phyloP scores from a whole-genome alignment of 2,329 filamentous ascomycete species.

The Colletotrichum sp. region DNA sequence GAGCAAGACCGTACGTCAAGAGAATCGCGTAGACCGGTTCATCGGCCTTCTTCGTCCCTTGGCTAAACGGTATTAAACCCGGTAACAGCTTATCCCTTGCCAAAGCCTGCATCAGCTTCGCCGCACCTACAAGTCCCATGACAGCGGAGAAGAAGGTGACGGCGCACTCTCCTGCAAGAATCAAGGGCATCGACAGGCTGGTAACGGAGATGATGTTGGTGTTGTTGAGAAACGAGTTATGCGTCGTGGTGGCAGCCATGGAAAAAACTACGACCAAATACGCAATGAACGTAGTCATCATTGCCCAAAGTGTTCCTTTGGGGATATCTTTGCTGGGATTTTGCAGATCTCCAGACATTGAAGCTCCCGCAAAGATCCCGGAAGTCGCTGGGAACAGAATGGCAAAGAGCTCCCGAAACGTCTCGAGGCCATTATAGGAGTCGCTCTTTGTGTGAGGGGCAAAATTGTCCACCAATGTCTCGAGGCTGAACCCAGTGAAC shows the following conservation, averaged over 20 bases:
- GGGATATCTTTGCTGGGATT: constrained; percentile 87
- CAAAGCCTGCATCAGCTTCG: constrained; percentile 84
- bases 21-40: constrained; percentile 80
- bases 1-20: constrained; percentile 76
- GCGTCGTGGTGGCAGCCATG: constrained; percentile 77
- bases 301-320: constrained; percentile 80
- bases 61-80: constrained; percentile 74
- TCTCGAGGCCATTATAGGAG: constrained; percentile 67
- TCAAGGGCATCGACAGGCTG: constrained; percentile 75
- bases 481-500: constrained; percentile 77
- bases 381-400: constrained; percentile 77
- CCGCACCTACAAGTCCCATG: constrained; percentile 86
- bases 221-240: constrained; percentile 75
- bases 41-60: constrained; percentile 73
- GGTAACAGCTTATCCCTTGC: constrained; percentile 81
- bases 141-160: constrained; percentile 84
- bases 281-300: constrained; percentile 75
- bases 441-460: constrained; percentile 71
- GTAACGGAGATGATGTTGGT: constrained; percentile 82
- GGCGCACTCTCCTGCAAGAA: constrained; percentile 82
- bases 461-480: constrained; percentile 77
- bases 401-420: constrained; percentile 82
- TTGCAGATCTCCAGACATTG: constrained; percentile 87
- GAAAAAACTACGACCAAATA: constrained; percentile 81
- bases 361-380: constrained; percentile 74